Percentiles rank a stretch among this genome's conserved stretches.
Evolutionary conservation across 176 grass and related monocot species (phyloP).

Genomic region (Carex myosuroides): DNA sequence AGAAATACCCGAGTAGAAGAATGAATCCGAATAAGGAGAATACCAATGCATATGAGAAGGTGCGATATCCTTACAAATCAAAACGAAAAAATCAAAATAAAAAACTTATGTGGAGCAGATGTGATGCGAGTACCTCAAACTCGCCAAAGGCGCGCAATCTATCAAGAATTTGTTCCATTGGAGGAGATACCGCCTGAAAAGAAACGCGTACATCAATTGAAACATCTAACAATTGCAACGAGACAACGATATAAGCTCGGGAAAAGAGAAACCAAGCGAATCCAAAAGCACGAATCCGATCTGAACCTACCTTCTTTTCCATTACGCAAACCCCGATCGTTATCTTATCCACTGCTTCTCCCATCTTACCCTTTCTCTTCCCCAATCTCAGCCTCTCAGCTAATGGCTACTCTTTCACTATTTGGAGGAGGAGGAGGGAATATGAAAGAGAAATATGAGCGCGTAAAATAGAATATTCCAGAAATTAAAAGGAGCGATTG

Average conservation of each 20-base stretch:
- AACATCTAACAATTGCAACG: background rate
- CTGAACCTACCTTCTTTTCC: constrained; percentile 78
- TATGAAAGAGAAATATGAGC: constrained; percentile 14
- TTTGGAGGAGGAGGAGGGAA: background rate
- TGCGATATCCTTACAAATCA: constrained; percentile 4
- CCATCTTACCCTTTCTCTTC: constrained; percentile 22
- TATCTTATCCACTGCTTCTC: constrained; percentile 32
- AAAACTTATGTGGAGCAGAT: background rate
- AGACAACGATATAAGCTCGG: constrained; percentile 21
- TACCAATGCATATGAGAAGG: constrained; percentile 6
- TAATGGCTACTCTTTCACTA: background rate
- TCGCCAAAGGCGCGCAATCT: constrained; percentile 77
- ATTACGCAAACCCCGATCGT: constrained; percentile 90
- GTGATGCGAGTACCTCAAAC: constrained; percentile 57
- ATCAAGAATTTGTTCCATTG: constrained; percentile 86
- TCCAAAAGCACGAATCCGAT: constrained; percentile 3
- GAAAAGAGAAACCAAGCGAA: constrained; percentile 17
- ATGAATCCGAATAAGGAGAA: background rate
- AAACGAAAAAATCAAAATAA: background rate
- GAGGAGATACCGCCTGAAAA: constrained; percentile 55
- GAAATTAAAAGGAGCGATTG: constrained; percentile 26
- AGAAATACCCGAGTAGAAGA: background rate
- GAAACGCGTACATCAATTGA: constrained; percentile 11
- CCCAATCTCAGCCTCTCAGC: background rate
- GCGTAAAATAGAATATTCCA: constrained; percentile 27